A percentile compares a stretch with the other conserved stretches of the same genome.
These are phyloP conservation scores for Coix lacrymajobi DNA, from an alignment of 176 grass and related monocot genomes.

Conservation along the genomic window DNA sequence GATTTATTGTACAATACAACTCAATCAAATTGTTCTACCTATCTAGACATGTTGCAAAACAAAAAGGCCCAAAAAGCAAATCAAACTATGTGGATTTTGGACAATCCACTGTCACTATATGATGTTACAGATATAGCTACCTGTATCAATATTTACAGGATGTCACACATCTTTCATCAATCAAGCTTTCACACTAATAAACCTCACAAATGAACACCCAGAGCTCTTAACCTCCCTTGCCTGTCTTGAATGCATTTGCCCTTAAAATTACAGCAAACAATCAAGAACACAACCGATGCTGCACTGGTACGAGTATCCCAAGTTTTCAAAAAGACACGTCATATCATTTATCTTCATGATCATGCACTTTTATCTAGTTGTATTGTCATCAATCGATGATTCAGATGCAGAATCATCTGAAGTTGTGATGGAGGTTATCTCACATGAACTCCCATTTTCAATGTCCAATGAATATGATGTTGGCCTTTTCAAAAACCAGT, in stretches of 20 bases:
- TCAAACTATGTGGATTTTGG: conserved; percentile 23
- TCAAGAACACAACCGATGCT: conserved; percentile 33
- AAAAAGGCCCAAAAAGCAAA: conserved; percentile 14
- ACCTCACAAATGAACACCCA: conserved; percentile 25
- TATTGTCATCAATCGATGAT: conserved; percentile 73
- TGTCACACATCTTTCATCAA: conserved; percentile 20
- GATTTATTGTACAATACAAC: background rate
- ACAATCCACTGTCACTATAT: conserved; percentile 21
- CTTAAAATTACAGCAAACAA: conserved; percentile 38
- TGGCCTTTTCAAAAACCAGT: conserved; percentile 92
- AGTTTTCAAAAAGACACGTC: background rate
- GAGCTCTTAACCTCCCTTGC: background rate
- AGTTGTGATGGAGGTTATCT: conserved; percentile 63
- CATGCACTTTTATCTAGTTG: conserved; percentile 35
- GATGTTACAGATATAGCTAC: conserved; percentile 37
- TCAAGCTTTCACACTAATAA: conserved; percentile 35
- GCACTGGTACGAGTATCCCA: background rate
- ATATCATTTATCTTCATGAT: conserved; percentile 18
- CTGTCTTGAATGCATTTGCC: conserved; percentile 28
- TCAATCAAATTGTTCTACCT: background rate
- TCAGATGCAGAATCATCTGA: conserved; percentile 90
- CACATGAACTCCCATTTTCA: conserved; percentile 63
- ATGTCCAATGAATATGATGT: conserved; percentile 48
- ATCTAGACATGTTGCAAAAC: background rate
- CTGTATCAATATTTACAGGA: conserved; percentile 46